These are phyloP conservation scores for Amaranthus palmeri DNA, from an alignment of 148 eudicot species.

Conservation along the genomic window DNA sequence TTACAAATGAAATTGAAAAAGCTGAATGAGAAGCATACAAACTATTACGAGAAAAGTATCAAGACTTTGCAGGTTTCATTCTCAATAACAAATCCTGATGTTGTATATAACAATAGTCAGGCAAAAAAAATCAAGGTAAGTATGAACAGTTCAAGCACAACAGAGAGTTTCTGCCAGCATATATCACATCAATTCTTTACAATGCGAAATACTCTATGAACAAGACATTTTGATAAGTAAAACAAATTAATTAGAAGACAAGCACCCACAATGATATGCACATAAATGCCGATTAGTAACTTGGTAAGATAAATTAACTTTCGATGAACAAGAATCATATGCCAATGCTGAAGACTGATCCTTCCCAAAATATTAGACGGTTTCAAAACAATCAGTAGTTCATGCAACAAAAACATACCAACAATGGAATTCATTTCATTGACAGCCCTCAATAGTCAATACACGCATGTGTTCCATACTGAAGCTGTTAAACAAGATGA, in stretches of 20 bases:
- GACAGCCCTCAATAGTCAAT: conserved; percentile 3
- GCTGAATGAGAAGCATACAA: neutral
- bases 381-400: neutral
- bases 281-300: neutral
- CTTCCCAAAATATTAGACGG: neutral
- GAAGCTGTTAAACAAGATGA: neutral
- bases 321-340: neutral
- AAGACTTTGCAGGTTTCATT: neutral
- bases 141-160: neutral
- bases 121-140: neutral
- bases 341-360: neutral
- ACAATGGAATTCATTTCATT: neutral
- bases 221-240: neutral
- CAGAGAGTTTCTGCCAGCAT: neutral
- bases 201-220: neutral
- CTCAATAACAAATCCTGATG: neutral
- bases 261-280: neutral
- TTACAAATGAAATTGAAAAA: no score
- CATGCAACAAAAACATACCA: neutral
- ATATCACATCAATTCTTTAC: neutral
- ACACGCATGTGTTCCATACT: neutral
- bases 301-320: no score
- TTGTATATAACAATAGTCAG: neutral
- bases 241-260: neutral
- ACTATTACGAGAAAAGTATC: neutral